Percentiles rank a stretch among this genome's conserved stretches.
These are phyloP conservation scores for Apiotrichum montevideense DNA, from an alignment of 1,284 basidiomycete species.

Conservation along the genomic window DNA sequence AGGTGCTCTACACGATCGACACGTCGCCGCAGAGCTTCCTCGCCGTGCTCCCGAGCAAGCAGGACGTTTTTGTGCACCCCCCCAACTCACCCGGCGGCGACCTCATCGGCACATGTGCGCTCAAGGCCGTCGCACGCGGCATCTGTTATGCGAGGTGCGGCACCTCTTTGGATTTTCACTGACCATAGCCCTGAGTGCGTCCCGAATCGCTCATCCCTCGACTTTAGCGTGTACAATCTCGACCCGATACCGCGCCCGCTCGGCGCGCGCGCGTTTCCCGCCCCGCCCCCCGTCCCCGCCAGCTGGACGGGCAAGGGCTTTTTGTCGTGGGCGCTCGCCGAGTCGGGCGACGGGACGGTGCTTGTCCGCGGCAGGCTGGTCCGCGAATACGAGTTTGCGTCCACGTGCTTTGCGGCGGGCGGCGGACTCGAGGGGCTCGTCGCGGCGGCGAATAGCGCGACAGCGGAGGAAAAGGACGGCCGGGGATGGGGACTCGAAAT, in stretches of 20 bases:
- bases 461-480: constrained; percentile 26
- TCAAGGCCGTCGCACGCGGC: constrained; percentile 35
- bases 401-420: constrained; percentile 23
- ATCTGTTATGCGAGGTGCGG: constrained; percentile 42
- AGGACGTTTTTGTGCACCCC: constrained; percentile 39
- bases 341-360: constrained; percentile 25
- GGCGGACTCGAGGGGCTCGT: constrained; percentile 41
- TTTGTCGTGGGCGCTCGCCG: constrained; percentile 37
- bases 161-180: too few relatives aligned
- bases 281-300: neutral
- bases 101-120: constrained; percentile 28
- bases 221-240: constrained; percentile 44
- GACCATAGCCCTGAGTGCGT: constrained; percentile 37
- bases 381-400: constrained; percentile 36
- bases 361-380: constrained; percentile 34
- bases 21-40: constrained; percentile 36
- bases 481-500: constrained; percentile 44
- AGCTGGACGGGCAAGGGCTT: constrained; percentile 41
- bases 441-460: constrained; percentile 20
- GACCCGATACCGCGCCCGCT: constrained; percentile 21
- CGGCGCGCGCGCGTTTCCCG: constrained; percentile 3
- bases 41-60: constrained; percentile 31
- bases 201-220: constrained; percentile 28
- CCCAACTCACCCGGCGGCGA: constrained; percentile 3
- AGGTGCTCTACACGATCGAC: constrained; percentile 41